Evolutionary conservation across 306 rosid species (phyloP).

Genomic region (Elaeagnus macrophylla): DNA sequence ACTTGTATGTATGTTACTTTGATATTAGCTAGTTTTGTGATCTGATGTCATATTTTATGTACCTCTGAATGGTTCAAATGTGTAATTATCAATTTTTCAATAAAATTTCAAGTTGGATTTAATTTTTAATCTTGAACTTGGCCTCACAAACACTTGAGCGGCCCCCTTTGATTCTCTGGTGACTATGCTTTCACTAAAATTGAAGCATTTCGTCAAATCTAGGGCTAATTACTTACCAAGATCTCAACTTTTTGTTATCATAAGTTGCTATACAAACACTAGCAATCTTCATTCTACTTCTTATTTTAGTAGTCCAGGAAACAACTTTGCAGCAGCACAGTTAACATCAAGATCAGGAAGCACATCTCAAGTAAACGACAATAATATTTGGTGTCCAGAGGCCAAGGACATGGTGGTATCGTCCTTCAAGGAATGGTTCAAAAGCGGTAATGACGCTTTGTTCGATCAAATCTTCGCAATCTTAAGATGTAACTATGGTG

Average conservation of each 20-base stretch:
- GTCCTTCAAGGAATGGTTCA: slow-evolving; percentile 61
- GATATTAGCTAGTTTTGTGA: too few relatives aligned
- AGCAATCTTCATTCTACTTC: background rate
- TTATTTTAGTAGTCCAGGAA: background rate
- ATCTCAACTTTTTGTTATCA: slow-evolving; percentile 1
- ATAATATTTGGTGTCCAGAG: background rate
- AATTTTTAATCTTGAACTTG: too few relatives aligned
- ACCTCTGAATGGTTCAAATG: too few relatives aligned
- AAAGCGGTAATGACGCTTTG: slow-evolving; percentile 14
- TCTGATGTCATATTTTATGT: too few relatives aligned
- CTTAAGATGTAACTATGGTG: slow-evolving; percentile 16
- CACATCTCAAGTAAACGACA: background rate
- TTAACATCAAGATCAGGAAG: background rate
- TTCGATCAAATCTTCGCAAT: slow-evolving; percentile 41
- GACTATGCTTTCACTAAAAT: slow-evolving; percentile 6
- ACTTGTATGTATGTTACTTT: too few relatives aligned
- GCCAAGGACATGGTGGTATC: slow-evolving; percentile 16
- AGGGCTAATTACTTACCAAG: slow-evolving; percentile 2
- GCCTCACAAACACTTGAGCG: too few relatives aligned
- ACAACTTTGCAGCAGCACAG: background rate
- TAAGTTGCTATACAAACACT: background rate
- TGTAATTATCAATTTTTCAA: too few relatives aligned
- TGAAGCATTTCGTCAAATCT: slow-evolving; percentile 3
- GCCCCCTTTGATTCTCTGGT: background rate
- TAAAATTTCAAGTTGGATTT: too few relatives aligned